phyloP scores from a whole-genome alignment of 805 yeast genomes.

The Candida ovalis region DNA sequence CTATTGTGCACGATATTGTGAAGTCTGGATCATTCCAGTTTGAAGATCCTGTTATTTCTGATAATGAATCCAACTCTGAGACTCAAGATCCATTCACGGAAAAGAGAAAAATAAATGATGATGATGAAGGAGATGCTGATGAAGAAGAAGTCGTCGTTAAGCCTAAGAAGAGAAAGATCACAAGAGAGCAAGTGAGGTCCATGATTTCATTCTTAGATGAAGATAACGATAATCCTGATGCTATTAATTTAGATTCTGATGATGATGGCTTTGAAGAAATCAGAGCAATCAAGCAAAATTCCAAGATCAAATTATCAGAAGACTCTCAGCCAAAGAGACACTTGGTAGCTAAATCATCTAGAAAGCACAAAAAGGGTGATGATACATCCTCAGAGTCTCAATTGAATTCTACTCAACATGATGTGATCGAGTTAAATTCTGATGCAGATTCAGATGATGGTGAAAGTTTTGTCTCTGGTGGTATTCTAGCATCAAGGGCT shows the following conservation, averaged over 20 bases:
- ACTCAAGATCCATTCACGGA: constrained; percentile 28
- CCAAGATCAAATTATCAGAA: constrained; percentile 42
- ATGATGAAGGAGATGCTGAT: constrained; percentile 21
- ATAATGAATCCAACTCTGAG: constrained; percentile 22
- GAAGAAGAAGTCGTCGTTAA: constrained; percentile 15
- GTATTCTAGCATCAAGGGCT: constrained; percentile 22
- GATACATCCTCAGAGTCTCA: background rate
- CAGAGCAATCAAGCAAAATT: constrained; percentile 27
- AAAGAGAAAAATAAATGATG: constrained; percentile 14
- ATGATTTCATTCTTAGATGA: constrained; percentile 27
- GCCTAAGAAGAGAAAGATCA: constrained; percentile 32
- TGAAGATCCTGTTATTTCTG: constrained; percentile 31
- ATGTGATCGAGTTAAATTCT: background rate
- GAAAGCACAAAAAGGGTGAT: background rate
- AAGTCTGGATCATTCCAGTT: constrained; percentile 15
- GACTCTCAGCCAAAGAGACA: constrained; percentile 52
- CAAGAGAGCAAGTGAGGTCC: constrained; percentile 24
- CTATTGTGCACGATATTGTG: constrained; percentile 43
- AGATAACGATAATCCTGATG: constrained; percentile 28
- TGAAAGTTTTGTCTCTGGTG: constrained; percentile 14
- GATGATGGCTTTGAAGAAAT: constrained; percentile 34
- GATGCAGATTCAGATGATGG: constrained; percentile 8
- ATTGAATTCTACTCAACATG: background rate
- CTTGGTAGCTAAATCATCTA: constrained; percentile 28
- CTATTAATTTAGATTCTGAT: constrained; percentile 34